Percentiles rank a stretch among this genome's conserved stretches.
These are phyloP conservation scores for Phylloporus arenicola DNA, from an alignment of 768 basidiomycete genomes.

Conservation along the genomic window DNA sequence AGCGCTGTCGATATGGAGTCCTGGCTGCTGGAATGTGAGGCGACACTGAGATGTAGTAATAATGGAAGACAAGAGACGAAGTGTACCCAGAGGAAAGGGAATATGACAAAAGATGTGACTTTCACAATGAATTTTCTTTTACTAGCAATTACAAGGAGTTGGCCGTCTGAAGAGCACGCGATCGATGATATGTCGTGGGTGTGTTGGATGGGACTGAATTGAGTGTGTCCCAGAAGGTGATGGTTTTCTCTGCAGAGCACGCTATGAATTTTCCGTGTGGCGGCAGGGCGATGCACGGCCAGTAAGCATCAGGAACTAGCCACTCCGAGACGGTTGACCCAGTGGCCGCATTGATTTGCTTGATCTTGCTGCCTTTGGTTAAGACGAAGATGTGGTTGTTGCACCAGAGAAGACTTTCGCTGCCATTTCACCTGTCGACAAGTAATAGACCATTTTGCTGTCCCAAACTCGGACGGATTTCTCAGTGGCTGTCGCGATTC, in stretches of 20 bases:
- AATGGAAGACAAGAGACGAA: background rate
- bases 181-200: background rate
- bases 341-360: background rate
- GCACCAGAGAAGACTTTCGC: background rate
- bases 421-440: background rate
- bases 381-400: background rate
- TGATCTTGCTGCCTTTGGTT: background rate
- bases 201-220: background rate
- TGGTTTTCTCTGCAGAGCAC: background rate
- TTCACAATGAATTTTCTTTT: background rate
- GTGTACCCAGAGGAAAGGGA: too few species aligned
- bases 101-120: background rate
- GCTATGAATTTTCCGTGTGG: background rate
- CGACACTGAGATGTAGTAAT: background rate
- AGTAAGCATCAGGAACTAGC: background rate
- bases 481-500: background rate
- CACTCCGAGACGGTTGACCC: background rate
- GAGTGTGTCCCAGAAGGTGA: background rate
- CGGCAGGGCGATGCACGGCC: background rate
- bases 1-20: background rate
- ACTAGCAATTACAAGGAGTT: background rate
- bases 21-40: background rate
- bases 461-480: background rate
- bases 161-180: background rate
- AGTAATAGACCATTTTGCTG: background rate